These are phyloP conservation scores for Boletus patriciae DNA, from an alignment of 768 basidiomycete species.

Conservation along the genomic window DNA sequence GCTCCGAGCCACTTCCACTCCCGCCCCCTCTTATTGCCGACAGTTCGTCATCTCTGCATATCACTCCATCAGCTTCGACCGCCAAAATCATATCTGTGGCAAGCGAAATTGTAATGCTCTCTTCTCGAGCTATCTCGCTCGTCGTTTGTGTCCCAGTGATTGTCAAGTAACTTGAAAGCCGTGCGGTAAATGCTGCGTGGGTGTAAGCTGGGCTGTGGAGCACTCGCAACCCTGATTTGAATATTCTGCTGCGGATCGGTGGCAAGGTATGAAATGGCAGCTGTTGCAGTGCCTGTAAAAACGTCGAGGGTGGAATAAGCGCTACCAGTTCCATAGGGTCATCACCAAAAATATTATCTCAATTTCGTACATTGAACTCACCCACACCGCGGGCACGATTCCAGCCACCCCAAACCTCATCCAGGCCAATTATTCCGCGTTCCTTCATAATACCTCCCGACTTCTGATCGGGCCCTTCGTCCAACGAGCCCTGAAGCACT, in stretches of 20 bases:
- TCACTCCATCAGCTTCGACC: constrained; percentile 66
- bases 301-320: constrained; percentile 84
- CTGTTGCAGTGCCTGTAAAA: constrained; percentile 71
- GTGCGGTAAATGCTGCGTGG: constrained; percentile 62
- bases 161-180: constrained; percentile 57
- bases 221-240: constrained; percentile 74
- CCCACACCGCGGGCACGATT: constrained; percentile 91
- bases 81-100: constrained; percentile 75
- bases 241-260: constrained; percentile 62
- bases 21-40: constrained; percentile 40
- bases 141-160: constrained; percentile 56
- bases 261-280: constrained; percentile 66
- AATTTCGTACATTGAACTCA: constrained; percentile 30
- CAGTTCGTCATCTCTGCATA: constrained; percentile 72
- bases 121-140: constrained; percentile 68
- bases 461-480: constrained; percentile 16
- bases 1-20: constrained; percentile 53
- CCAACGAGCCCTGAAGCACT: constrained; percentile 55
- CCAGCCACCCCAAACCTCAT: constrained; percentile 96
- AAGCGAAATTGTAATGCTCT: constrained; percentile 71
- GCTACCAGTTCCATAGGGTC: constrained; percentile 46
- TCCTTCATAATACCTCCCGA: constrained; percentile 68
- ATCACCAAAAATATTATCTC: background rate
- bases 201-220: constrained; percentile 82
- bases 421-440: constrained; percentile 80